phyloP scores from a whole-genome alignment of 495 filamentous ascomycete genomes.

The Podospora appendiculata region DNA sequence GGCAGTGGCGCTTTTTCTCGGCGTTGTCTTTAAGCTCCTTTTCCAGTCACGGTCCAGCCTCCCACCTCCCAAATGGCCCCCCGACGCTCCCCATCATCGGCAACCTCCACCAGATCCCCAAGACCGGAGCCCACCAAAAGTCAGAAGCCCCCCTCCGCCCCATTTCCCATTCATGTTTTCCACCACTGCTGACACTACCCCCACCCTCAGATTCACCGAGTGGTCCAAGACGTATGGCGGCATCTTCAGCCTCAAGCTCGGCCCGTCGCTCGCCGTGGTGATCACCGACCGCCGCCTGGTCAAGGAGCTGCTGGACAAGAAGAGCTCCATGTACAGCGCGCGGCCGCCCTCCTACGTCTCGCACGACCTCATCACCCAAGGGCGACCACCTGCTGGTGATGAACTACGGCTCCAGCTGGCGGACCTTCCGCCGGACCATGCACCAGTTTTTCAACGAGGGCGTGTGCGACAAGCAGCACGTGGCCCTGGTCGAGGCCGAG shows the following conservation, averaged over 20 bases:
- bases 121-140: constrained; percentile 12
- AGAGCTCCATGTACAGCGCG: constrained; percentile 25
- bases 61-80: constrained; percentile 9
- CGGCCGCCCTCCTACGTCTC: constrained; percentile 39
- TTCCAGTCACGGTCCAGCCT: too few relatives aligned
- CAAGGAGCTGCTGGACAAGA: constrained; percentile 25
- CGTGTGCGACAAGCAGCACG: constrained; percentile 35
- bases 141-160: background rate
- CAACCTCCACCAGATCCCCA: constrained; percentile 24
- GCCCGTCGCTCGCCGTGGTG: constrained; percentile 18
- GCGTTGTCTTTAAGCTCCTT: too few relatives aligned
- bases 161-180: background rate
- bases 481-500: constrained; percentile 39
- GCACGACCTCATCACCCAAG: constrained; percentile 24
- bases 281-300: constrained; percentile 15
- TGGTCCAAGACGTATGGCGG: constrained; percentile 25
- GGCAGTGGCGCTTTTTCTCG: too few relatives aligned
- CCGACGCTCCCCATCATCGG: constrained; percentile 19
- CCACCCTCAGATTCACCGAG: constrained; percentile 21
- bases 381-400: constrained; percentile 39
- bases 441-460: constrained; percentile 32
- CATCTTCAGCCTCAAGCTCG: constrained; percentile 24
- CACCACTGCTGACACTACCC: too few relatives aligned
- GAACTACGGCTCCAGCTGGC: constrained; percentile 33
- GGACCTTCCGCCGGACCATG: constrained; percentile 32